Percentiles rank a stretch among this genome's conserved stretches.
Evolutionary conservation across 2,329 filamentous ascomycete species (phyloP).

Genomic region (Fusarium cyanostomum): DNA sequence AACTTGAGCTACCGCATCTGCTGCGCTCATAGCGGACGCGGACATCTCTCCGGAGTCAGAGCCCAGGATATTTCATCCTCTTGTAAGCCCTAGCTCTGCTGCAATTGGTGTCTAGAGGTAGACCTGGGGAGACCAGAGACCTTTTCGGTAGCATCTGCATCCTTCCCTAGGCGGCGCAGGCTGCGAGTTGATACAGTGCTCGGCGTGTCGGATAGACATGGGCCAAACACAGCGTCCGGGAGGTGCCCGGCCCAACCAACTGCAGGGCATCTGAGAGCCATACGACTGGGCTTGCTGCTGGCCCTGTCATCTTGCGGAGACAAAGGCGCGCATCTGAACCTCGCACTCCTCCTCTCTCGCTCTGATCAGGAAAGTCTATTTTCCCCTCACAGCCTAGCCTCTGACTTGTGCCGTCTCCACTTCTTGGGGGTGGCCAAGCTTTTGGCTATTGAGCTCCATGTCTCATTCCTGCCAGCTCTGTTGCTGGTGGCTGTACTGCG

Average conservation of each 20-base stretch:
- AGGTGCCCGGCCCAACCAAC: conserved; percentile 22
- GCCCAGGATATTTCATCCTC: background rate
- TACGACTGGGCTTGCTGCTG: conserved; percentile 22
- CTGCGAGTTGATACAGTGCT: conserved; percentile 10
- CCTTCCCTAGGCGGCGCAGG: background rate
- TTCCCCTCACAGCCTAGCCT: conserved; percentile 33
- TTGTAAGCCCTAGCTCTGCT: background rate
- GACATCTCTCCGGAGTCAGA: background rate
- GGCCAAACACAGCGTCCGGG: conserved; percentile 13
- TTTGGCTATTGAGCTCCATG: conserved; percentile 14
- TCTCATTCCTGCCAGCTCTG: conserved; percentile 8
- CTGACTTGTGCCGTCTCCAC: conserved; percentile 16
- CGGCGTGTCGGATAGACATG: conserved; percentile 4
- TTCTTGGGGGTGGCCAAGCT: conserved; percentile 21
- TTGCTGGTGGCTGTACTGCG: conserved; percentile 22
- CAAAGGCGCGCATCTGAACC: conserved; percentile 22
- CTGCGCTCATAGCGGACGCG: background rate
- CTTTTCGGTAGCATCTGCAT: conserved; percentile 1
- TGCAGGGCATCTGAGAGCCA: conserved; percentile 1
- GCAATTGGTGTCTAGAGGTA: background rate
- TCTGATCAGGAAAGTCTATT: conserved; percentile 41
- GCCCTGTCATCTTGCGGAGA: conserved; percentile 14
- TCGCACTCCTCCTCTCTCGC: conserved; percentile 26
- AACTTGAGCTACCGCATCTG: background rate
- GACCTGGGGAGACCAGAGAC: conserved; percentile 1